Conservation (phyloP, 805 yeast species). For the Saccharomycopsis synnaedendra region DNA sequence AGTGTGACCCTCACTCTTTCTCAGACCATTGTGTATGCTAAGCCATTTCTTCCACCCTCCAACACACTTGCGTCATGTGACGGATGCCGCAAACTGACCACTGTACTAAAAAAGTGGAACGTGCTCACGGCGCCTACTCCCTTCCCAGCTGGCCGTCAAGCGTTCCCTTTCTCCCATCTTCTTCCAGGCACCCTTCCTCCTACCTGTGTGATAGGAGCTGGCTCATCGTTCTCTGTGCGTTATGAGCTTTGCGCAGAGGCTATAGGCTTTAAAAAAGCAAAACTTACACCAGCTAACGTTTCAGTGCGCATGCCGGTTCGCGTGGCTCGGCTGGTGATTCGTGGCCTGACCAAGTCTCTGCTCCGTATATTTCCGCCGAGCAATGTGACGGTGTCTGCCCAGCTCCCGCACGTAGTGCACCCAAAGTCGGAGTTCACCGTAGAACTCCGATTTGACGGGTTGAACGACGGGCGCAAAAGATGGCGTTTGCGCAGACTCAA, state of each 20-base stretch:
- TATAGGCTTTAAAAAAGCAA: slow-evolving; percentile 24
- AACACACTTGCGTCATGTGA: slow-evolving; percentile 39
- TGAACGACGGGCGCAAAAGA: slow-evolving; percentile 40
- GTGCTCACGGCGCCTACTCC: slow-evolving; percentile 48
- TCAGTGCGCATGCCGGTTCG: slow-evolving; percentile 51
- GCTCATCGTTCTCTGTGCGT: slow-evolving; percentile 39
- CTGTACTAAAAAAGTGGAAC: slow-evolving; percentile 81
- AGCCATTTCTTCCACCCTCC: slow-evolving; percentile 54
- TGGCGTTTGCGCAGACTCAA: slow-evolving; percentile 88
- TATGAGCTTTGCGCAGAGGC: slow-evolving; percentile 67
- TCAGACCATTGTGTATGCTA: slow-evolving; percentile 58
- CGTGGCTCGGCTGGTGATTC: slow-evolving; percentile 62
- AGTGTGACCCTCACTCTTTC: slow-evolving; percentile 58
- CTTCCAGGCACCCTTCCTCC: slow-evolving; percentile 86
- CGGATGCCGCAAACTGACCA: slow-evolving; percentile 42
- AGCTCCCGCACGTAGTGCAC: slow-evolving; percentile 77
- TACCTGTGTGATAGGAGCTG: slow-evolving; percentile 47
- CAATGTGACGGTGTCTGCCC: slow-evolving; percentile 75
- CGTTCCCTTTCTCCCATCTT: slow-evolving; percentile 84
- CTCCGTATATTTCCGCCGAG: slow-evolving; percentile 94
- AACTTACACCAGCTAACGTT: slow-evolving; percentile 25
- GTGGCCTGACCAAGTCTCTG: slow-evolving; percentile 80
- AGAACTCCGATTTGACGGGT: slow-evolving; percentile 71
- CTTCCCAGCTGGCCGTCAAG: slow-evolving; percentile 63
- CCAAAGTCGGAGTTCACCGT: slow-evolving; percentile 81